phyloP scores from a whole-genome alignment of 208 protist genomes.

The Leishmania mexicana region DNA sequence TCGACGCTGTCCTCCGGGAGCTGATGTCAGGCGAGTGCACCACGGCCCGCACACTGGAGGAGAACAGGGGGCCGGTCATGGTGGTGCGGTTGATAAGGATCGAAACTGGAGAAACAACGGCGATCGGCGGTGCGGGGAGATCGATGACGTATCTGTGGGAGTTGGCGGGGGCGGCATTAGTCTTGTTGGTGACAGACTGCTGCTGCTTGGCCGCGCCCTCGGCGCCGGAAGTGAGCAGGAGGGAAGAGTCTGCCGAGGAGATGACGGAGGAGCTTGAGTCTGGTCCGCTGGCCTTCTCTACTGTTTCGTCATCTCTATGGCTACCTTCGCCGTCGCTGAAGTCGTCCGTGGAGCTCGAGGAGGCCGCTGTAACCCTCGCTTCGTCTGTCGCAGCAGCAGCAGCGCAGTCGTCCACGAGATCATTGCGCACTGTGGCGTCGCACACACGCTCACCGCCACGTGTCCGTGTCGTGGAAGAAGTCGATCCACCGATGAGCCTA shows the following conservation, averaged over 20 bases:
- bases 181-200: neutral
- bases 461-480: neutral
- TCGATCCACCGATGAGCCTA: neutral
- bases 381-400: neutral
- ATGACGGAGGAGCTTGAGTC: neutral
- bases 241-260: neutral
- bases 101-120: slow-evolving; percentile 27
- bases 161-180: no score
- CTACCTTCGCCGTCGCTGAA: neutral
- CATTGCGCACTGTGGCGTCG: neutral
- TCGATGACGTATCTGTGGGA: slow-evolving; percentile 9
- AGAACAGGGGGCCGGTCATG: slow-evolving; percentile 1
- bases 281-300: slow-evolving; percentile 2
- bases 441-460: neutral
- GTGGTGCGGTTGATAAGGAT: slow-evolving; percentile 34
- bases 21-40: slow-evolving; percentile 33
- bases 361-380: neutral
- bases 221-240: neutral
- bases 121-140: slow-evolving; percentile 24
- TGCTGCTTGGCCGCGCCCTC: neutral
- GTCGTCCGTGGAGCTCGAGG: neutral
- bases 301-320: neutral
- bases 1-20: slow-evolving; percentile 5
- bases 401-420: neutral
- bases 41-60: slow-evolving; percentile 17